Percentiles rank a stretch among this genome's conserved stretches.
These are phyloP conservation scores for Aspergillus cejpii DNA, from an alignment of 2,329 filamentous ascomycete species.

Conservation along the genomic window DNA sequence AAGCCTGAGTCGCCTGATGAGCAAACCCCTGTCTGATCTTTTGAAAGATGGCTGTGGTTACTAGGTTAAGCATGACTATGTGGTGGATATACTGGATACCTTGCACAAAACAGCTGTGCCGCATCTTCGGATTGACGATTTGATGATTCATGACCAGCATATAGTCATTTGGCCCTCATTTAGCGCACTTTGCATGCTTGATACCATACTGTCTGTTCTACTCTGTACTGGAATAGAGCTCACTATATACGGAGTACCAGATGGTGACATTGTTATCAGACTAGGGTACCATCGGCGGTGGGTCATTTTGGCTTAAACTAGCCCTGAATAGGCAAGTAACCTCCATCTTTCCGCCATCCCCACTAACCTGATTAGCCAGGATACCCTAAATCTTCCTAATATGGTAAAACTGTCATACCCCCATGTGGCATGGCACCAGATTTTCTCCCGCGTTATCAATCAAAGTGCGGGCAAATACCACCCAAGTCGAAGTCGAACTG, in stretches of 20 bases:
- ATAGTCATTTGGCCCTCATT: too few species aligned
- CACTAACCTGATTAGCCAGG: background rate
- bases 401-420: background rate
- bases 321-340: background rate
- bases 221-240: background rate
- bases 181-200: background rate
- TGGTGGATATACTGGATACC: too few species aligned
- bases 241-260: too few species aligned
- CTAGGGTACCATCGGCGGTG: background rate
- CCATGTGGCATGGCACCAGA: background rate
- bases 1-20: slow-evolving; percentile 20
- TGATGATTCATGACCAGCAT: too few species aligned
- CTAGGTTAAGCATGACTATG: background rate
- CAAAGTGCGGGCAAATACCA: slow-evolving; percentile 7
- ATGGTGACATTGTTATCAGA: too few species aligned
- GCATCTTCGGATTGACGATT: too few species aligned
- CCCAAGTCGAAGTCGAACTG: too few species aligned
- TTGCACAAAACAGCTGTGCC: too few species aligned
- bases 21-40: slow-evolving; percentile 13
- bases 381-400: background rate
- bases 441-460: background rate
- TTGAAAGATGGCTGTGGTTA: background rate
- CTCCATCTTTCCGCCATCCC: background rate
- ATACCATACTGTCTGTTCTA: background rate
- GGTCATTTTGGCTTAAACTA: background rate